phyloP scores from a whole-genome alignment of 2,329 filamentous ascomycete species.

The Cladosporium colombiae region DNA sequence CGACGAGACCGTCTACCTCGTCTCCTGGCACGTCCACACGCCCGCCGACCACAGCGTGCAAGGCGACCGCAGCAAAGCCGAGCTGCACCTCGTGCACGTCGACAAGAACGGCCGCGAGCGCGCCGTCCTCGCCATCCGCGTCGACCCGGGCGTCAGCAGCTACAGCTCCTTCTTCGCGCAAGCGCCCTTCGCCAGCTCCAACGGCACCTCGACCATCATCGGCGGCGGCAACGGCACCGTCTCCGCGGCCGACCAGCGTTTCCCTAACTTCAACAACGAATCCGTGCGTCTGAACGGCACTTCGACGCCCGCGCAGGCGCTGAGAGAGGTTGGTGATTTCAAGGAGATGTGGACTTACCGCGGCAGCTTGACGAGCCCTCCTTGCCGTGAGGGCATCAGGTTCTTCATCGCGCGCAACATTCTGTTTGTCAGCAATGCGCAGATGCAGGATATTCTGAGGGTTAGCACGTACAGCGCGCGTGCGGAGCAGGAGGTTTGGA shows the following conservation, averaged over 20 bases:
- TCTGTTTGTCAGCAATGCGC: slow-evolving; percentile 46
- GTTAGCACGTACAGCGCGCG: slow-evolving; percentile 50
- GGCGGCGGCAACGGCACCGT: slow-evolving; percentile 33
- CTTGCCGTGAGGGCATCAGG: slow-evolving; percentile 49
- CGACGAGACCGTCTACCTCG: slow-evolving; percentile 50
- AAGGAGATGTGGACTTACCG: slow-evolving; percentile 53
- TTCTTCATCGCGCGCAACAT: slow-evolving; percentile 49
- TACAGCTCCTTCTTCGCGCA: slow-evolving; percentile 46
- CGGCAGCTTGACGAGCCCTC: slow-evolving; percentile 51
- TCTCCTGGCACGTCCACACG: slow-evolving; percentile 54
- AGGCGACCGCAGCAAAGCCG: slow-evolving; percentile 46
- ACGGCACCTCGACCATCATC: slow-evolving; percentile 37
- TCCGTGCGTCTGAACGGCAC: slow-evolving; percentile 32
- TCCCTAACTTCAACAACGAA: slow-evolving; percentile 27
- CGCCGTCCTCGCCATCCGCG: slow-evolving; percentile 50
- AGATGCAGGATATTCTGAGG: slow-evolving; percentile 51
- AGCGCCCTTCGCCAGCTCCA: slow-evolving; percentile 27
- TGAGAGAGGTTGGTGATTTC: slow-evolving; percentile 44
- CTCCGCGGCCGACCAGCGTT: not conserved
- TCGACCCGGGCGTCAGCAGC: slow-evolving; percentile 45
- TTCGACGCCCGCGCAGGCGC: slow-evolving; percentile 28
- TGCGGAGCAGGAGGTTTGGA: slow-evolving; percentile 50
- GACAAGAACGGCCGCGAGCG: slow-evolving; percentile 44
- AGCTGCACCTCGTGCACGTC: slow-evolving; percentile 53
- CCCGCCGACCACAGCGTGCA: slow-evolving; percentile 53